Evolutionary conservation across 2,329 filamentous ascomycete genomes (phyloP).

Genomic region (Endocalyx cinctus): DNA sequence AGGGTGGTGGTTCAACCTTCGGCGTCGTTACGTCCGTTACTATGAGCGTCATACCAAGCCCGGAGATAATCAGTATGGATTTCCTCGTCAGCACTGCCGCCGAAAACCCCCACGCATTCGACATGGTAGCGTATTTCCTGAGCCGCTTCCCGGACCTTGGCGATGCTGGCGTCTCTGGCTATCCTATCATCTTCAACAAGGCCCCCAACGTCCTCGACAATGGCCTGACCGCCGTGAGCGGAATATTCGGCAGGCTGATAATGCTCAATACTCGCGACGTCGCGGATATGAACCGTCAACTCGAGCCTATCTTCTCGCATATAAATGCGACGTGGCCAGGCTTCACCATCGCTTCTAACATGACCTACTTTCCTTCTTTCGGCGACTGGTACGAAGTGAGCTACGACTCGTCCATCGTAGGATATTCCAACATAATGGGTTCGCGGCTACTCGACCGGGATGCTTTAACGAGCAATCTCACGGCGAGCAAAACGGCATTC

Average conservation of each 20-base stretch:
- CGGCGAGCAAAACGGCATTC: neutral
- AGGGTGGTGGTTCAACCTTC: neutral
- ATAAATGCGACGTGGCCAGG: neutral
- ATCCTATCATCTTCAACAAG: neutral
- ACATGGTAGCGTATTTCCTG: neutral
- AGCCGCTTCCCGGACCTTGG: neutral
- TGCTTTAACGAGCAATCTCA: neutral
- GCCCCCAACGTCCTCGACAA: neutral
- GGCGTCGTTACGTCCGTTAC: neutral
- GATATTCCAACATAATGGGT: neutral
- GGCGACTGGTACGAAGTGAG: neutral
- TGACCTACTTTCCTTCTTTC: neutral
- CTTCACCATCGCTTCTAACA: neutral
- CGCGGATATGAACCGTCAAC: neutral
- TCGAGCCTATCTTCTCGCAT: neutral
- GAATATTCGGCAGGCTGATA: neutral
- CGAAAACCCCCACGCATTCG: neutral
- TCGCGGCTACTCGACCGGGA: neutral
- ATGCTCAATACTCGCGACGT: neutral
- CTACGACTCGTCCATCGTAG: neutral
- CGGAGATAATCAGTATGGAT: neutral
- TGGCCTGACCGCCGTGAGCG: neutral
- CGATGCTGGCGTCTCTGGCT: neutral
- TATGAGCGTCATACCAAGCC: neutral
- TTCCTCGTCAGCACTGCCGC: neutral